A percentile compares a stretch with the other conserved stretches of the same genome.
Evolutionary conservation across 2,329 filamentous ascomycete genomes (phyloP).

Genomic region (Rhytidhysteron rufulum): DNA sequence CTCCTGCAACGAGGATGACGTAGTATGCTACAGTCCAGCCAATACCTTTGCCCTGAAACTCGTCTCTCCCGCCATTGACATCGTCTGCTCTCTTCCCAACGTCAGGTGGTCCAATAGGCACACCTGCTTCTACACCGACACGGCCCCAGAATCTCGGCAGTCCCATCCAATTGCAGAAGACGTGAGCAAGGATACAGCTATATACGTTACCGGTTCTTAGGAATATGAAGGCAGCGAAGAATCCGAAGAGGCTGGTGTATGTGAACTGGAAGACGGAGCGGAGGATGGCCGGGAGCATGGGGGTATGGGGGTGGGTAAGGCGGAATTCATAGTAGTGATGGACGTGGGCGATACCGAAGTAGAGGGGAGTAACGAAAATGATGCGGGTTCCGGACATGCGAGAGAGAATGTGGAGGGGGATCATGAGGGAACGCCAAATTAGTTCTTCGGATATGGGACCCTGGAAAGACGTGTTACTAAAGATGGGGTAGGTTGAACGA

Average conservation of each 20-base stretch:
- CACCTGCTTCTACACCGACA: constrained; percentile 53
- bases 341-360: constrained; percentile 89
- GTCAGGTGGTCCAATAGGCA: constrained; percentile 35
- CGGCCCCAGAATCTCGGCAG: constrained; percentile 81
- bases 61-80: constrained; percentile 25
- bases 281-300: constrained; percentile 59
- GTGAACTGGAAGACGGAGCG: constrained; percentile 78
- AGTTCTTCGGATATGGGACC: constrained; percentile 90
- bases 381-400: constrained; percentile 50
- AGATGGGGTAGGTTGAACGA: not conserved
- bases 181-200: constrained; percentile 71
- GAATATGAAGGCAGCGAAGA: constrained; percentile 86
- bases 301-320: constrained; percentile 69
- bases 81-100: constrained; percentile 32
- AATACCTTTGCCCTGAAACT: constrained; percentile 35
- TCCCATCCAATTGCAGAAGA: constrained; percentile 91
- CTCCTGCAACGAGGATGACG: constrained; percentile 66
- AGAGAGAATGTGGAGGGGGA: constrained; percentile 77
- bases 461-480: constrained; percentile 9
- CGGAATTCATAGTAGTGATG: constrained; percentile 97
- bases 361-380: constrained; percentile 77
- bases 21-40: constrained; percentile 80
- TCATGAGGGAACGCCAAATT: constrained; percentile 82
- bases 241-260: constrained; percentile 91
- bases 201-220: constrained; percentile 78